Base-by-base conservation (phyloP, 768 basidiomycete genomes). In the Amylocystis lapponica region DNA sequence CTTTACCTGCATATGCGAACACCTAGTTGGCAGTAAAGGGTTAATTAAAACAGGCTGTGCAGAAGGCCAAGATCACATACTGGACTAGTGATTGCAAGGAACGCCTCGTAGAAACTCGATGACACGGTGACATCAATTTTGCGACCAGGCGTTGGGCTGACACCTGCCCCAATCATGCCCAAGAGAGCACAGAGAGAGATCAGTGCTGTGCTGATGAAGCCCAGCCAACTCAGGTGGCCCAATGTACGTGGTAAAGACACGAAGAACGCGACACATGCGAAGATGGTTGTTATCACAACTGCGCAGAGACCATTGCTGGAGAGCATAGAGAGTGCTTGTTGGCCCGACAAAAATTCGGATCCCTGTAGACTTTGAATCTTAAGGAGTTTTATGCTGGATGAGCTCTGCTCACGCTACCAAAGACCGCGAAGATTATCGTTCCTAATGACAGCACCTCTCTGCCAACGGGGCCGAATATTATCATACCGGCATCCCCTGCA, bases 51-150 rank as follows among this genome's bases (percentile, higher is more conserved):
- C 12, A 35, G 34, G 10, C 34, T 30, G 10, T 9, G 7, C 33
- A 34, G 19, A 10, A 19, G 33, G 9, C 3, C 32, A 27, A 42
- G 36, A 16, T 20, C 14, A 55, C 67, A 40, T 57, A 75, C 75
- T 14, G 75, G 75, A 45, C 74, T 72, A 1, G 74, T 78, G 22
- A 78, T 68, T 5, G 75, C 72, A 36, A 76, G 47, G 52, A 78
- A 76, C 1, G 73, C 74, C 14, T 72, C 55, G 46, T 65, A 69
- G 51, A 78, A 78, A 31, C 45, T 66, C 6, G 65, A 65, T 4
- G 66, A 47, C 8, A 68, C 52, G 9, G 69, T 67, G 2, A 63
- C 66, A 27, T 56, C 58, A 21, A 76, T 25, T 3, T 59, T 47
- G 22, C 74, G 67, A 35, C 57, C 64, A 8, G 71, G 69, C 4